Evolutionary conservation across 2,329 filamentous ascomycete genomes (phyloP).

Genomic region (Trichoderma aggressivum): DNA sequence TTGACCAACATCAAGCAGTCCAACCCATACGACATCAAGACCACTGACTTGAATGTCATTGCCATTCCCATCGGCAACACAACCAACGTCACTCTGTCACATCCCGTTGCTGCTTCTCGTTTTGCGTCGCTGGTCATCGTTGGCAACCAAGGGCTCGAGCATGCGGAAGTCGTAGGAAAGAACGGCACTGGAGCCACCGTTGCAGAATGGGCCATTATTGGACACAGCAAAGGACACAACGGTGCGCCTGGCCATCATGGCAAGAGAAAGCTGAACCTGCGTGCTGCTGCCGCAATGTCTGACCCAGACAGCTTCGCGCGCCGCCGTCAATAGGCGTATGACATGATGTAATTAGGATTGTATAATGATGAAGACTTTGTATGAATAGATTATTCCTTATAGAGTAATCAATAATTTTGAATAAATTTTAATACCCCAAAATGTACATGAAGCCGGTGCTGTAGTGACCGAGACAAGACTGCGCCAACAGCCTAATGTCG

Average conservation of each 20-base stretch:
- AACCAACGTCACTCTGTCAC: slow-evolving; percentile 20
- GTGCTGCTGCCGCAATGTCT: neutral
- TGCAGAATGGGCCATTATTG: slow-evolving; percentile 23
- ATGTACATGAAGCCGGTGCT: too few species aligned
- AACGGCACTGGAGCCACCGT: slow-evolving; percentile 24
- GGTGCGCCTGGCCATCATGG: neutral
- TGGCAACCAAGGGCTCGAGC: slow-evolving; percentile 22
- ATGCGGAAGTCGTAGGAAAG: slow-evolving; percentile 11
- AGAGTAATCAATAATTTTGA: slow-evolving; percentile 1
- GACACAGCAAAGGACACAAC: neutral
- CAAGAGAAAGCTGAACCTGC: slow-evolving; percentile 1
- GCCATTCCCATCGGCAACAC: slow-evolving; percentile 22
- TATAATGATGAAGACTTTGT: neutral
- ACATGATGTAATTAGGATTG: neutral
- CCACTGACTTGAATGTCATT: slow-evolving; percentile 14
- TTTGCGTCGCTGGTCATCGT: slow-evolving; percentile 23
- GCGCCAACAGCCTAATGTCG: too few species aligned
- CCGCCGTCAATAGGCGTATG: neutral
- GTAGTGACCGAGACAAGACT: too few species aligned
- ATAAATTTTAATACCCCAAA: neutral
- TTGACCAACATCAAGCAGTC: slow-evolving; percentile 18
- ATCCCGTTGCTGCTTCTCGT: slow-evolving; percentile 15
- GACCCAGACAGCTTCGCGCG: neutral
- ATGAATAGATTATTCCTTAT: neutral
- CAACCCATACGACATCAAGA: slow-evolving; percentile 14